Conservation (phyloP, 2,329 filamentous ascomycete species). For the Aphanocladium album region DNA sequence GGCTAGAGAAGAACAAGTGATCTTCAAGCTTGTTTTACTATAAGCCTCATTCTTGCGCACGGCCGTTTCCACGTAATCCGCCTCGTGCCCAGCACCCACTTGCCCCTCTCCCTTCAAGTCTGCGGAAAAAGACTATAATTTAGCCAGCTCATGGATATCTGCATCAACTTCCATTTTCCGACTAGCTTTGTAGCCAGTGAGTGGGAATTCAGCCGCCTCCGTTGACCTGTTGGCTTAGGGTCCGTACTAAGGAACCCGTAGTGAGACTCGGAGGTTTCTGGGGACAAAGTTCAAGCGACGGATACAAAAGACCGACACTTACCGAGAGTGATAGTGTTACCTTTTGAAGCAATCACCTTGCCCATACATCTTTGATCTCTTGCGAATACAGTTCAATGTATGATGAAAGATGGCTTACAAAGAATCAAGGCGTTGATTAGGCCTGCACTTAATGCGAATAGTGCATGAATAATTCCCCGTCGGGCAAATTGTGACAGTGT, state of each 20-base stretch:
- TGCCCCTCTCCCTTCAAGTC: not conserved
- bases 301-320: not conserved
- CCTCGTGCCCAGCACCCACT: not conserved
- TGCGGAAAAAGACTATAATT: not conserved
- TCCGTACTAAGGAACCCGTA: not conserved
- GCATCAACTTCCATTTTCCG: not conserved
- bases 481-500: not conserved
- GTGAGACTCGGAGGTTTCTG: not conserved
- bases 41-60: conserved; percentile 1
- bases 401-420: not conserved
- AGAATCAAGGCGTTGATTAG: not conserved
- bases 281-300: not conserved
- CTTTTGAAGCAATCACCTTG: not conserved
- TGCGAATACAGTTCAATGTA: not conserved
- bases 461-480: not conserved
- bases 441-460: not conserved
- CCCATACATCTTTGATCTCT: not conserved
- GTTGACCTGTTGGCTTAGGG: not conserved
- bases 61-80: conserved; percentile 1
- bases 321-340: not conserved
- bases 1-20: not conserved
- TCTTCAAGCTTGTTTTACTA: too few relatives aligned
- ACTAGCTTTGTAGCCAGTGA: not conserved
- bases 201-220: not conserved
- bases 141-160: not conserved